Evolutionary conservation across 192 early-diverging fungal species (phyloP), one percentile per base, ranked within the genome.

Genomic region (Coemansia sp.): DNA sequence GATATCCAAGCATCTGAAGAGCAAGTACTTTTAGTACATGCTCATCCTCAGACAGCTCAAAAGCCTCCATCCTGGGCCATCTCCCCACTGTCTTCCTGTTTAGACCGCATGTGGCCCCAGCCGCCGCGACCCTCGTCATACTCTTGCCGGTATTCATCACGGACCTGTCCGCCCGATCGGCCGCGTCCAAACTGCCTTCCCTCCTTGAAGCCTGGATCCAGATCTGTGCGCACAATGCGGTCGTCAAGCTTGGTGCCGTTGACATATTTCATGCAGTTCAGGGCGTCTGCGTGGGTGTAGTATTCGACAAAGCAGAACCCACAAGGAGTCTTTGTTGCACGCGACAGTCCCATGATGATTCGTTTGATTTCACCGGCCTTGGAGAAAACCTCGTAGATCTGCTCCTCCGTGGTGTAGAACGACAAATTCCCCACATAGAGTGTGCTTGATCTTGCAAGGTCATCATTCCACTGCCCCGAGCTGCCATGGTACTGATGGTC

Each of bases 301-400:
- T 95, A 97, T 91, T 99, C 97, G 60, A 99, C 97, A 88, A 99
- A 99, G 74, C 97, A 99, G 80, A 99, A 99, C 11, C 97, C 97
- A 68, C 97, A 99, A 6, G 96, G 97, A 10, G 96, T 99, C 75
- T 95, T 93, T 72, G 90, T 87, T 64, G 89, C 86, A n/a, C 91
- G 85, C 74, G 97, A 94, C 7, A 99, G 85, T 0, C 97, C 97
- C 97, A 99, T 99, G 71, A 99, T 99, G 66, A 99, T 96, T 61
- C 97, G 90, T 75, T 98, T 97, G 65, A 99, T 93, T 61, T 97
- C 94, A n/a, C 97, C 97, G 68, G 86, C 87, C 81, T 96, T 97
- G 16, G 94, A 91, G 74, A 99, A 99, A 16, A 99, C 80, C 73
- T 95, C 94, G 74, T 95, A 92, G 22, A 99, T 90, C 76, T 99